Evolutionary conservation across 371 early-diverging fungal genomes (phyloP).

Genomic region (Dichotomocladium elegans): DNA sequence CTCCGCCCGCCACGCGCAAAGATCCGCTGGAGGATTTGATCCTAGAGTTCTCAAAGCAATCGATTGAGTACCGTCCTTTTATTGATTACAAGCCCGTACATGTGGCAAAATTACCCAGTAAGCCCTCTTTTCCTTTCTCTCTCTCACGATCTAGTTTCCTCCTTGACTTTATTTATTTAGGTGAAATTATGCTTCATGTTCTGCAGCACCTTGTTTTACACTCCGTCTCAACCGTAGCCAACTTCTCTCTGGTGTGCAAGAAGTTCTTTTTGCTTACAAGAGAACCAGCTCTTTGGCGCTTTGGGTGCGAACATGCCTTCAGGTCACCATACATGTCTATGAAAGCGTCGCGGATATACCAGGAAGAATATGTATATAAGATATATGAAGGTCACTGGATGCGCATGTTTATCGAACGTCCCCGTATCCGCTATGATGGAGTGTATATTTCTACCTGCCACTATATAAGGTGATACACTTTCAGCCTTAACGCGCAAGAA

Average conservation of each 20-base stretch:
- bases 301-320: constrained; percentile 45
- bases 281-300: constrained; percentile 55
- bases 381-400: constrained; percentile 37
- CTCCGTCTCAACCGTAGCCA: constrained; percentile 42
- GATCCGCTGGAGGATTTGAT: constrained; percentile 32
- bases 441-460: constrained; percentile 64
- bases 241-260: constrained; percentile 52
- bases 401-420: constrained; percentile 59
- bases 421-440: constrained; percentile 66
- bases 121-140: neutral
- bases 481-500: neutral
- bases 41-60: constrained; percentile 15
- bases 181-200: constrained; percentile 37
- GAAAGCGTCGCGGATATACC: constrained; percentile 15
- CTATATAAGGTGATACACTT: constrained; percentile 46
- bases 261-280: constrained; percentile 47
- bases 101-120: constrained; percentile 39
- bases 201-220: constrained; percentile 31
- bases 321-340: constrained; percentile 26
- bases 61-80: constrained; percentile 22
- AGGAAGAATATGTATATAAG: constrained; percentile 18
- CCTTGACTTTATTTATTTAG: constrained; percentile 2
- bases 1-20: constrained; percentile 18
- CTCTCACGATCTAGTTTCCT: neutral
- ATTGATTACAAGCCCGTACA: constrained; percentile 36